Base-by-base conservation (phyloP, 148 eudicot genomes). In the Linanthus parryae region DNA sequence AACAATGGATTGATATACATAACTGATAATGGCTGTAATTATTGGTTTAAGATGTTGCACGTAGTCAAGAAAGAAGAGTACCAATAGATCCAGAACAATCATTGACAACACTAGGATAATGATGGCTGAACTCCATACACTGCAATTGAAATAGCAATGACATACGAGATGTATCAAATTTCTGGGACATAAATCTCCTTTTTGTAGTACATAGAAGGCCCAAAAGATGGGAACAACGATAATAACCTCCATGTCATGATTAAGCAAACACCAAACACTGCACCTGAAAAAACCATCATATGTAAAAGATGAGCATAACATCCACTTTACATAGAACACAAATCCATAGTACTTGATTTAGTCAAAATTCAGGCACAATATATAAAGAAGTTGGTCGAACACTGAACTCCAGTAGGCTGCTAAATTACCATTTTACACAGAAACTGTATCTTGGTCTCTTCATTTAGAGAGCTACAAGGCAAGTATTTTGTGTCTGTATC, bases 41-140 rank as follows among this genome's bases (percentile, higher is more conserved):
- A 13, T 7, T 30, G 34, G 37, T 54, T 62, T 2, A n/a, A 54
- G 19, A 49, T 20, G 26, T 45, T 52, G 12, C 19, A 40, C 17
- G 9, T 13, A 1, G n/a, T 19, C 17, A 18, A 60, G 49, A 54
- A 46, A 54, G 44, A 63, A 66, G 52, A 58, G 44, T 80, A 88
- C 99, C 99, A 94, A 57, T 49, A 94, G 69, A 73, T 94, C 99
- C 71, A 88, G 73, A 46, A 94, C 69, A 42, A 94, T 88, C 99
- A 94, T 94, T 13, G 66, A 62, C 71, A 94, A 72, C 63, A 88
- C 95, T 8, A 94, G 85, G 40, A 94, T 75, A 52, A 88, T 82
- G 25, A 85, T 82, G 44, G 84, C 76, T 43, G 96, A 94, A 64
- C 88, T 94, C 99, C 99, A 94, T 30, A 88, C 46, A 66, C 99